These are phyloP conservation scores for Alternaria rosae DNA, from an alignment of 2,329 filamentous ascomycete species.

Conservation along the genomic window DNA sequence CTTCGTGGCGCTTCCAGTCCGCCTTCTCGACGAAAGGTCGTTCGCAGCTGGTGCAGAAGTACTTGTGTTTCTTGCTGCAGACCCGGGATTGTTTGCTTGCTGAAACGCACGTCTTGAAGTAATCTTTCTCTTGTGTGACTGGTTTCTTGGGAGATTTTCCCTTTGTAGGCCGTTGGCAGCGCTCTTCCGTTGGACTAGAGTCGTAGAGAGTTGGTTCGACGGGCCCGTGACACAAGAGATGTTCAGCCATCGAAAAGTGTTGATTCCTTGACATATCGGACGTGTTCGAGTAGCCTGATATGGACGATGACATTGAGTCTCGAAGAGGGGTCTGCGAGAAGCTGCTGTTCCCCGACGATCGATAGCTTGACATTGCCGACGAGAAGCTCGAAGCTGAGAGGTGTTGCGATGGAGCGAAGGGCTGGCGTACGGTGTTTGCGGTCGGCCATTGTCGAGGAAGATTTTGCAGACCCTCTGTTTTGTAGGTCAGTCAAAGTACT, in stretches of 20 bases:
- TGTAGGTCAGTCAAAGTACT: neutral
- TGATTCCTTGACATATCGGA: slow-evolving; percentile 22
- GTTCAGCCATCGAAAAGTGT: slow-evolving; percentile 21
- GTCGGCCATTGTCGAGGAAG: slow-evolving; percentile 15
- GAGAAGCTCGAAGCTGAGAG: slow-evolving; percentile 31
- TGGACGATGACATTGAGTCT: slow-evolving; percentile 33
- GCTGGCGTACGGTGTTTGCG: slow-evolving; percentile 9
- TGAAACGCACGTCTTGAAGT: slow-evolving; percentile 41
- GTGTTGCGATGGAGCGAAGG: slow-evolving; percentile 19
- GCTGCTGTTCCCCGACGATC: slow-evolving; percentile 25
- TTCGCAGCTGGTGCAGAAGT: slow-evolving; percentile 57
- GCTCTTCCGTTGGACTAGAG: slow-evolving; percentile 7
- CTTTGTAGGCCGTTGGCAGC: neutral
- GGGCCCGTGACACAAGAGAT: slow-evolving; percentile 6
- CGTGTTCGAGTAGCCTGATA: slow-evolving; percentile 29
- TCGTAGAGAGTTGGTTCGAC: slow-evolving; percentile 3
- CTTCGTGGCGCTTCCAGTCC: slow-evolving; percentile 73
- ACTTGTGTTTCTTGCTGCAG: slow-evolving; percentile 33
- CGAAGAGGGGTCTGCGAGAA: slow-evolving; percentile 28
- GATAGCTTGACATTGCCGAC: slow-evolving; percentile 21
- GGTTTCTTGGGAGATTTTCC: slow-evolving; percentile 18
- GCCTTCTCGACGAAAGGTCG: slow-evolving; percentile 71
- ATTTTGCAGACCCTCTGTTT: slow-evolving; percentile 19
- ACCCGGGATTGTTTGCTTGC: slow-evolving; percentile 30
- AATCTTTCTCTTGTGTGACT: slow-evolving; percentile 22